Evolutionary conservation across 75 land plant species (phyloP).

Genomic region (Cupressus sempervirens): DNA sequence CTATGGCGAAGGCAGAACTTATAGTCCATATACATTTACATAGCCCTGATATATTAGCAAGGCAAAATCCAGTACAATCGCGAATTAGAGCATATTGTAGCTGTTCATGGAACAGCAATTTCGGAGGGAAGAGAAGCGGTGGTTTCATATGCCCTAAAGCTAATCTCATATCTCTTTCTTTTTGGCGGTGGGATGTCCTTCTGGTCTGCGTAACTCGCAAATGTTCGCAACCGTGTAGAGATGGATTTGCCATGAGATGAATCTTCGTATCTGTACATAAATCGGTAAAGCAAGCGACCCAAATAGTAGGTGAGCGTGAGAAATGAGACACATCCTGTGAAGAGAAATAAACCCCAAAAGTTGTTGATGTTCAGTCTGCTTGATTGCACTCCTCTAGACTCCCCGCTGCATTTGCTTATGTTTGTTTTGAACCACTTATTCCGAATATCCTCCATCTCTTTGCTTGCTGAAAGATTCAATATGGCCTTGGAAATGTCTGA

Average conservation of each 20-base stretch:
- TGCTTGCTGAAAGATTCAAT: conserved; percentile 37
- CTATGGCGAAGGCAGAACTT: too few species aligned
- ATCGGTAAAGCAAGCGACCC: too few species aligned
- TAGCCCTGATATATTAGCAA: too few species aligned
- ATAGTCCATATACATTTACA: too few species aligned
- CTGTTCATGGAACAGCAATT: too few species aligned
- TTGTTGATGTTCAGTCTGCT: conserved; percentile 11
- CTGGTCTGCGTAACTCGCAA: neutral
- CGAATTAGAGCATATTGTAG: too few species aligned
- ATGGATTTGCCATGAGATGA: neutral
- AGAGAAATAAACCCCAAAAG: conserved; percentile 27
- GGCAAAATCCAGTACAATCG: too few species aligned
- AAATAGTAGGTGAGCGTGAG: too few species aligned
- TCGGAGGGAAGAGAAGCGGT: too few species aligned
- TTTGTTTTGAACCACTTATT: conserved; percentile 31
- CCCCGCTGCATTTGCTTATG: conserved; percentile 7
- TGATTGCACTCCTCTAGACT: neutral
- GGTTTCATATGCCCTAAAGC: too few species aligned
- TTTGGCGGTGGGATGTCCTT: neutral
- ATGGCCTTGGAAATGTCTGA: conserved; percentile 49
- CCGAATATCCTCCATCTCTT: conserved; percentile 34
- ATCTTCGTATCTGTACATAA: neutral
- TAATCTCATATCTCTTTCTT: too few species aligned
- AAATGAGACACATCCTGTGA: conserved; percentile 12
- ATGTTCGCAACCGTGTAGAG: neutral